phyloP scores from a whole-genome alignment of 345 rosid genomes.

The Streptanthus diversifolius region DNA sequence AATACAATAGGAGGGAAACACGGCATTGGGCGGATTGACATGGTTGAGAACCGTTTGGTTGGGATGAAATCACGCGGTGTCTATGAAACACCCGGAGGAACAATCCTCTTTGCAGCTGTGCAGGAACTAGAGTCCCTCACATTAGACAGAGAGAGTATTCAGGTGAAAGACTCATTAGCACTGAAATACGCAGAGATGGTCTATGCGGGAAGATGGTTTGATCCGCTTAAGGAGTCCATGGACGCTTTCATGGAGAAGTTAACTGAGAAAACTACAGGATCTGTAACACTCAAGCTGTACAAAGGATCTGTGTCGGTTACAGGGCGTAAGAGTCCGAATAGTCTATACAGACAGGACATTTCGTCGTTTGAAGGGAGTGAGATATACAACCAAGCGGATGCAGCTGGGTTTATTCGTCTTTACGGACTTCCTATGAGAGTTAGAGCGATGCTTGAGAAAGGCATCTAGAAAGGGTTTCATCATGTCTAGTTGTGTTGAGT shows the following conservation, averaged over 20 bases:
- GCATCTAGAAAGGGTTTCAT: conserved; percentile 25
- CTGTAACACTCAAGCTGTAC: conserved; percentile 68
- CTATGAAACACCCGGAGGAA: conserved; percentile 98
- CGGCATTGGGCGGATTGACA: conserved; percentile 82
- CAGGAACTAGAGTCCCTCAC: conserved; percentile 85
- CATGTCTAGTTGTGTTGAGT: not conserved
- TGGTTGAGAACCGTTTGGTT: conserved; percentile 90
- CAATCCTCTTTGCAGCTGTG: conserved; percentile 70
- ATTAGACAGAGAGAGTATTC: conserved; percentile 77
- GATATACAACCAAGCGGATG: conserved; percentile 89
- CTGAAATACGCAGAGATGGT: conserved; percentile 88
- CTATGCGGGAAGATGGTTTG: conserved; percentile 96
- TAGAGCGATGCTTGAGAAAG: conserved; percentile 77
- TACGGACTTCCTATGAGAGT: conserved; percentile 86
- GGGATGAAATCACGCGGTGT: conserved; percentile 98
- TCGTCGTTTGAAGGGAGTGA: conserved; percentile 81
- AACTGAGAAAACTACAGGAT: conserved; percentile 67
- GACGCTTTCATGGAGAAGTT: conserved; percentile 88
- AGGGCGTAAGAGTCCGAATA: conserved; percentile 61
- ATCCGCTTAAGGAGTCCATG: conserved; percentile 74
- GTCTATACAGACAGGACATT: conserved; percentile 84
- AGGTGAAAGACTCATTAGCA: conserved; percentile 71
- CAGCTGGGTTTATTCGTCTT: conserved; percentile 74
- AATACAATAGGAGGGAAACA: conserved; percentile 79
- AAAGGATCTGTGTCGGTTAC: conserved; percentile 70